phyloP scores from a whole-genome alignment of 306 rosid genomes.

The Vicia faba region DNA sequence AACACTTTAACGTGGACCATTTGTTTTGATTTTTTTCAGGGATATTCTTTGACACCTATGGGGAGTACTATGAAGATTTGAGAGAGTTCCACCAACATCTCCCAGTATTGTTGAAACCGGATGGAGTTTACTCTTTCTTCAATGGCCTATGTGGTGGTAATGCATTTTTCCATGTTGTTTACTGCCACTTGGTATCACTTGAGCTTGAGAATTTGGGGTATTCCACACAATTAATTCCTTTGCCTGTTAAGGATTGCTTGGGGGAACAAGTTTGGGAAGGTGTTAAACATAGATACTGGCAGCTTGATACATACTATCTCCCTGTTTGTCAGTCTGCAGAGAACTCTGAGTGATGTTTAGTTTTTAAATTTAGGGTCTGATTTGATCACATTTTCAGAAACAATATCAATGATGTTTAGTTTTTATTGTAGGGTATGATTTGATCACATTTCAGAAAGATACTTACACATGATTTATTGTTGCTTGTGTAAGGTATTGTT shows the following conservation, averaged over 20 bases:
- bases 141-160: slow-evolving; percentile 96
- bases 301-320: slow-evolving; percentile 89
- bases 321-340: slow-evolving; percentile 78
- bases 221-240: slow-evolving; percentile 81
- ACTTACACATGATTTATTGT: slow-evolving; percentile 21
- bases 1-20: slow-evolving; percentile 17
- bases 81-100: slow-evolving; percentile 93
- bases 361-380: slow-evolving; percentile 11
- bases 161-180: slow-evolving; percentile 92
- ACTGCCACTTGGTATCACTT: slow-evolving; percentile 82
- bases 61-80: slow-evolving; percentile 89
- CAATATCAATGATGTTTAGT: slow-evolving; percentile 42
- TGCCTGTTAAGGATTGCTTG: slow-evolving; percentile 92
- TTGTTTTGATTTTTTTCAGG: slow-evolving; percentile 47
- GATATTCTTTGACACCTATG: slow-evolving; percentile 93
- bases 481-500: slow-evolving; percentile 23
- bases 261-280: slow-evolving; percentile 89
- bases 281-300: slow-evolving; percentile 96
- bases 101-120: slow-evolving; percentile 72
- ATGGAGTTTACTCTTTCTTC: slow-evolving; percentile 87
- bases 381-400: slow-evolving; percentile 20
- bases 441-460: slow-evolving; percentile 24
- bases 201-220: slow-evolving; percentile 88
- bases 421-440: slow-evolving; percentile 16
- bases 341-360: slow-evolving; percentile 52